Percentiles rank a stretch among this genome's conserved stretches.
Evolutionary conservation across 2,329 filamentous ascomycete genomes (phyloP).

Genomic region (Lasiodiplodia citricola): DNA sequence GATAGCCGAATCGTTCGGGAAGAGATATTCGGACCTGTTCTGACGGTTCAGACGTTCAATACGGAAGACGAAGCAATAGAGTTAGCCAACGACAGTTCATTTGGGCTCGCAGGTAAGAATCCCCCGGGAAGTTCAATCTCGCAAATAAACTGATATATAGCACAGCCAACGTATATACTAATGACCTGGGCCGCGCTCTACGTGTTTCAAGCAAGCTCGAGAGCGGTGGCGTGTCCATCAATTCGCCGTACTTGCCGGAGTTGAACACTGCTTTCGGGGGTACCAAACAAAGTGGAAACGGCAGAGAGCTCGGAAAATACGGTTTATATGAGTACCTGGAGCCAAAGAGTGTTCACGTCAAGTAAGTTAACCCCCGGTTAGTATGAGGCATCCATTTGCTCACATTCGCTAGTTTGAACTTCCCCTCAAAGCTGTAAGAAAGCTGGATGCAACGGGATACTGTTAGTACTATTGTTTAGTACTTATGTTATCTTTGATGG

Average conservation of each 20-base stretch:
- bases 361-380: not conserved
- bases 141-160: not conserved
- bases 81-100: conserved; percentile 75
- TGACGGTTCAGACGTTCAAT: conserved; percentile 78
- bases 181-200: conserved; percentile 63
- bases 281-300: conserved; percentile 57
- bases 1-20: conserved; percentile 78
- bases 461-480: too few relatives aligned
- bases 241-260: conserved; percentile 56
- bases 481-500: too few relatives aligned
- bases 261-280: conserved; percentile 67
- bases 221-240: conserved; percentile 29
- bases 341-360: conserved; percentile 28
- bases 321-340: conserved; percentile 28
- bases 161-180: conserved; percentile 82
- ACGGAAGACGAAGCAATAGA: conserved; percentile 70
- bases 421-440: not conserved
- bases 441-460: too few relatives aligned
- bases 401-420: not conserved
- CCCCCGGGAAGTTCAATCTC: too few relatives aligned
- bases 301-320: conserved; percentile 51
- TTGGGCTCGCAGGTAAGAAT: conserved; percentile 63
- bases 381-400: not conserved
- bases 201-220: conserved; percentile 28
- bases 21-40: conserved; percentile 89